These are phyloP conservation scores for Mucor indicus DNA, from an alignment of 371 early-diverging fungal genomes.

Conservation along the genomic window DNA sequence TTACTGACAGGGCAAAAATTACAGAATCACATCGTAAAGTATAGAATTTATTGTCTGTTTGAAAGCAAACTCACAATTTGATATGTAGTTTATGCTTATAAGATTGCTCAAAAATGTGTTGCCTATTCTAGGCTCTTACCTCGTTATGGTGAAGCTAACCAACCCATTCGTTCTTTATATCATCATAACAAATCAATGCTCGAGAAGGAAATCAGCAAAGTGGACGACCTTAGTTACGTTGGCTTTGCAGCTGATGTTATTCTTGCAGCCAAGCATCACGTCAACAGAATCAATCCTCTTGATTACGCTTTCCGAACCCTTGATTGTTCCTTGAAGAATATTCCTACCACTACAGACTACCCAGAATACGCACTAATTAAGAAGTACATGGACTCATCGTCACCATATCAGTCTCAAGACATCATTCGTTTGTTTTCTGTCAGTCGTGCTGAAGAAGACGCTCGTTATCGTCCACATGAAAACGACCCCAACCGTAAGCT, in stretches of 20 bases:
- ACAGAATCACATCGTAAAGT: slow-evolving; percentile 9
- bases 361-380: slow-evolving; percentile 34
- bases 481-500: slow-evolving; percentile 33
- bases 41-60: background rate
- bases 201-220: slow-evolving; percentile 21
- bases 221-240: slow-evolving; percentile 41
- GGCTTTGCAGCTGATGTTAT: slow-evolving; percentile 49
- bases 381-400: slow-evolving; percentile 41
- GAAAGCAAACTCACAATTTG: too few relatives aligned
- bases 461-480: slow-evolving; percentile 21
- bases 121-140: slow-evolving; percentile 19
- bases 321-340: slow-evolving; percentile 27
- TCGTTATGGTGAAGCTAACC: background rate
- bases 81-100: slow-evolving; percentile 5
- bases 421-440: slow-evolving; percentile 38
- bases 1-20: slow-evolving; percentile 2
- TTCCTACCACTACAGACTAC: slow-evolving; percentile 2
- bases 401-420: slow-evolving; percentile 21
- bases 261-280: slow-evolving; percentile 49
- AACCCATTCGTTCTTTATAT: background rate
- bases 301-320: slow-evolving; percentile 53
- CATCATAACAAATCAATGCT: background rate
- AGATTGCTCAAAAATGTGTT: slow-evolving; percentile 15
- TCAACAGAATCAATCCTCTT: slow-evolving; percentile 36
- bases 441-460: slow-evolving; percentile 26